A percentile compares a stretch with the other conserved stretches of the same genome.
phyloP scores from a whole-genome alignment of 2,329 filamentous ascomycete genomes.

The Paracorniculantispora psalliotae region DNA sequence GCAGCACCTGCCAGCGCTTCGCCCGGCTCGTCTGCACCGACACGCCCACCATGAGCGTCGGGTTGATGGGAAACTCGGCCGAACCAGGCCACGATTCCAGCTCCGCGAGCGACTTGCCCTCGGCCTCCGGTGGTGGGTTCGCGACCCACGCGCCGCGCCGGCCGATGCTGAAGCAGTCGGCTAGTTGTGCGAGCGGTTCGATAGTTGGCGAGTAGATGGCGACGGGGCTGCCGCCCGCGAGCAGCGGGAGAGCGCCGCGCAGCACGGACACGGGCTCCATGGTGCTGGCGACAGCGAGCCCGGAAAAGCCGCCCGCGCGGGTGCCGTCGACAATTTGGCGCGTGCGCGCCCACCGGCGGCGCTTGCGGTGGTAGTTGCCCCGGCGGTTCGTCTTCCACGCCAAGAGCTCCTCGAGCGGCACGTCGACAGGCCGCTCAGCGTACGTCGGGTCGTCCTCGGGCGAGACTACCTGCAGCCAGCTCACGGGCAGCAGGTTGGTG shows the following conservation, averaged over 20 bases:
- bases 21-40: conserved; percentile 76
- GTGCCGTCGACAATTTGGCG: conserved; percentile 70
- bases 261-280: conserved; percentile 79
- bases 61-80: conserved; percentile 81
- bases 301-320: conserved; percentile 71
- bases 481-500: conserved; percentile 74
- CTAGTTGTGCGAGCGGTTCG: conserved; percentile 71
- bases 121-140: conserved; percentile 39
- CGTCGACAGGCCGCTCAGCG: conserved; percentile 54
- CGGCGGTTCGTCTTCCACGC: conserved; percentile 77
- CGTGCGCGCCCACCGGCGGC: conserved; percentile 71
- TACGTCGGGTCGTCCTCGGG: conserved; percentile 74
- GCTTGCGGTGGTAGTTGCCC: conserved; percentile 83
- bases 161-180: conserved; percentile 79
- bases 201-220: conserved; percentile 79
- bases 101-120: conserved; percentile 42
- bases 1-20: conserved; percentile 83
- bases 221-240: conserved; percentile 77
- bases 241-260: conserved; percentile 68
- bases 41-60: conserved; percentile 73
- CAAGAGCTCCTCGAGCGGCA: conserved; percentile 57
- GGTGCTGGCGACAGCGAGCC: conserved; percentile 72
- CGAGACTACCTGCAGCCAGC: conserved; percentile 85
- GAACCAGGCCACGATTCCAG: conserved; percentile 54
- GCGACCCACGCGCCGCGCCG: conserved; percentile 71